Base-by-base conservation (phyloP, 2,329 filamentous ascomycete species). In the Penicillium sp. region DNA sequence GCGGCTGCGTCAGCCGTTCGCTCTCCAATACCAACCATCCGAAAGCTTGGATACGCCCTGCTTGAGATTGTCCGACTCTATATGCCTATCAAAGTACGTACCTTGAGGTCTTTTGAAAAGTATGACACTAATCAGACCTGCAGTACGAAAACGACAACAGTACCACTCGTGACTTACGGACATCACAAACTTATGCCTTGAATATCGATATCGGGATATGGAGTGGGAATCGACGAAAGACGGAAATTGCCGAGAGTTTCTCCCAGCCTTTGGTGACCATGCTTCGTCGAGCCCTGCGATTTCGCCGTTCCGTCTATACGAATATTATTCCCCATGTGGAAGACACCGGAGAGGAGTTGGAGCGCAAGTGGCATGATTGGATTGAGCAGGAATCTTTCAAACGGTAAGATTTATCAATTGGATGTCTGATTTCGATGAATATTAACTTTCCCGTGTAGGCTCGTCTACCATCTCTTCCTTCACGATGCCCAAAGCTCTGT, bases 401-500 rank as follows among this genome's bases (percentile, higher is more conserved):
- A 70, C 82, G 88, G 76, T 84, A 63, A 55, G 67, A 12, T 3
- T 48, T 12, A 3, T 35, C 15, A 14, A 31, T 66, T 63, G 42
- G 25, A 31, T n/a, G 17, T 8, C 7, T 5, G 17, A 49, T 28
- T 52, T 43, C 83, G 8, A 34, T 43, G 25, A 8, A 4, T 84
- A 38, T 22, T 45, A 17, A 39, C 25, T 5, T 15, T 3, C 22
- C 6, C 10, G 2, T 17, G 1, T 15, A 71, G 70, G 42, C 82
- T 92, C 2, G 84, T 85, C 3, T 87, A 89, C 60, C 86, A 88
- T 68, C 77, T 85, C 14, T 89, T 89, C 64, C 74, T 88, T 5
- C 82, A 87, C 58, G 89, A 91, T 67, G 81, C 86, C 0, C 86
- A 90, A 61, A 81, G 84, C 4, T 90, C 89, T 2, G 88, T 91